phyloP scores from a whole-genome alignment of 176 grass and related monocot species.

The Bromus sterilis region DNA sequence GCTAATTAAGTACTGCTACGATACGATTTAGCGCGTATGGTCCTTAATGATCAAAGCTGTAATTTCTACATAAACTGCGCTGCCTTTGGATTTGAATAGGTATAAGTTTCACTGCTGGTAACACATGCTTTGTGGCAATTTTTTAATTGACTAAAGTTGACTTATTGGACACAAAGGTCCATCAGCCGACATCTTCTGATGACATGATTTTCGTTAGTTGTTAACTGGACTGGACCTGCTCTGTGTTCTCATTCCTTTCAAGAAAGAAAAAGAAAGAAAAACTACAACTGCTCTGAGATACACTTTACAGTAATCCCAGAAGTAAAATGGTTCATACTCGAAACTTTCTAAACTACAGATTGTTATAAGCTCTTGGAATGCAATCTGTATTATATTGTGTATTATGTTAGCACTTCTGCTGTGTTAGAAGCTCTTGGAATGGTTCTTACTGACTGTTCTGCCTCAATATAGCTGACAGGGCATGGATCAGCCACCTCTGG shows the following conservation, averaged over 20 bases:
- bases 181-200: background rate
- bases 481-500: constrained; percentile 34
- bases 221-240: background rate
- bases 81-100: background rate
- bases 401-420: background rate
- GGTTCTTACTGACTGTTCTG: background rate
- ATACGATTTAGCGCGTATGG: background rate
- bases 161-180: background rate
- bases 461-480: constrained; percentile 29
- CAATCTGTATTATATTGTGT: background rate
- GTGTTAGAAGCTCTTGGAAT: background rate
- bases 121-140: background rate
- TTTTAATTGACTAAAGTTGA: background rate
- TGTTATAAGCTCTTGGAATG: background rate
- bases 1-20: background rate
- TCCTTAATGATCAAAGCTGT: background rate
- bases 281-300: background rate
- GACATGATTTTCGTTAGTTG: background rate
- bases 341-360: background rate
- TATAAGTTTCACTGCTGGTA: background rate
- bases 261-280: background rate
- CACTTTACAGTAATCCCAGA: background rate
- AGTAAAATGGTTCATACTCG: background rate
- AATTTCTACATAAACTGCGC: background rate
- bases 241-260: background rate